Evolutionary conservation across 164 flowering plant genomes (phyloP).

Genomic region (grape (Vitis vinifera)): ASM3070453v1 NC_081812.1:12471501-12472000

Average conservation of each 20-base stretch:
- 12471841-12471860: no score
- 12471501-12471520: constrained; percentile 40
- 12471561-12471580: constrained; percentile 25
- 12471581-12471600: constrained; percentile 7
- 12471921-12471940: no score
- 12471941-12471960: constrained; percentile 13
- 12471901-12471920: no score
- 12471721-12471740: constrained; percentile 44
- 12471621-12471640: constrained; percentile 30
- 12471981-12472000: constrained; percentile 39
- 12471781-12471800: neutral
- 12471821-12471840: no score
- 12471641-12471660: constrained; percentile 35
- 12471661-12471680: constrained; percentile 41
- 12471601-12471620: constrained; percentile 22
- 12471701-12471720: constrained; percentile 53
- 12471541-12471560: constrained; percentile 7
- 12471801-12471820: no score
- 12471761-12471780: constrained; percentile 38
- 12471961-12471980: constrained; percentile 63
- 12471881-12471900: neutral
- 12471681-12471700: constrained; percentile 50
- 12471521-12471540: constrained; percentile 29
- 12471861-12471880: no score
- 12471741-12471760: constrained; percentile 53